Evolutionary conservation across 2,329 filamentous ascomycete genomes (phyloP), one percentile per base, ranked within the genome.

Genomic region (Aspergillus aculeatinus): DNA sequence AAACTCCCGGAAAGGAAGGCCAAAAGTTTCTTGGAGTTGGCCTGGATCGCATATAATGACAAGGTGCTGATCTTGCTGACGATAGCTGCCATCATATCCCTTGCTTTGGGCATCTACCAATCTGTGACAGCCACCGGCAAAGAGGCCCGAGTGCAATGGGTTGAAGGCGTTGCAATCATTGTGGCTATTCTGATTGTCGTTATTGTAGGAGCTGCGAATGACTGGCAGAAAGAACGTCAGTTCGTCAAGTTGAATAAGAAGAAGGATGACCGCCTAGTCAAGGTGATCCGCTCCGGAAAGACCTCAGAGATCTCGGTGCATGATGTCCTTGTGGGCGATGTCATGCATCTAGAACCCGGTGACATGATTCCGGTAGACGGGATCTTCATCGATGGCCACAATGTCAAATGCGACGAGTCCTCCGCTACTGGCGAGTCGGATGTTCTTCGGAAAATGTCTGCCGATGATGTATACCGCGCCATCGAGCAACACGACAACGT

Each of bases 31-130:
- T 79, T 89, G 61, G 81, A 87, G 68, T 77, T 92, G 16, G 87
- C 87, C 63, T 93, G 90, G 90, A 89, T 91, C 68, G 89, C 89
- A 1, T 91, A 91, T 76, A 92, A 92, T 70, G 90, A 93, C 75
- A 93, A 92, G 68, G 86, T 93, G 11, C 79, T 92, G 55, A 89
- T 92, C 57, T 77, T 92, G 4, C 80, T 92, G 60, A 89, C 88
- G 1, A 80, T 87, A 21, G 89, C 89, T 7, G 90, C 89, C 1
- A 80, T 85, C n/a, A 86, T 93, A 39, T 92, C 90, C 2, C 80
- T 93, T 27, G 87, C 86, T 0, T 83, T 93, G 47, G 90, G 90
- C 50, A 84, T 92, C 1, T 92, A 91, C 67, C 87, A 92, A 69
- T 87, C 88, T 1, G 81, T 89, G 54, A 85, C 83, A 16, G 81